Percentiles rank a stretch among this genome's conserved stretches.
Evolutionary conservation across 371 early-diverging fungal species (phyloP).

Genomic region (Lichtheimia corymbifera): DNA sequence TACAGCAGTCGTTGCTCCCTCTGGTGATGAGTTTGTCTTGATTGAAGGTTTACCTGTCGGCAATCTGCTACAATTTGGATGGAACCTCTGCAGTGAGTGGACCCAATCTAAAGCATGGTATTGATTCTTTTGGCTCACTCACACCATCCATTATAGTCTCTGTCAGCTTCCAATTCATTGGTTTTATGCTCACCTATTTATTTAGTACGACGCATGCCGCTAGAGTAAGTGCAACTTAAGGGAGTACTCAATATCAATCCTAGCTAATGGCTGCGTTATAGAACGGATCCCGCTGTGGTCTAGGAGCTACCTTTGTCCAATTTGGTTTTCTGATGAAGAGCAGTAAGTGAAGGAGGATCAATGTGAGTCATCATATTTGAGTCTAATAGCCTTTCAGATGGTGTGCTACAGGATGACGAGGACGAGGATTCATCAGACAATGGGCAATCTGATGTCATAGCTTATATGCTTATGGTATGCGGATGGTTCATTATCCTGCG

Average conservation of each 20-base stretch:
- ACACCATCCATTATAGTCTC: conserved; percentile 43
- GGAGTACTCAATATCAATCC: background rate
- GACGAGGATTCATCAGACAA: conserved; percentile 10
- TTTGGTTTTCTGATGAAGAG: conserved; percentile 54
- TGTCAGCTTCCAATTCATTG: conserved; percentile 68
- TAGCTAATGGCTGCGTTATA: background rate
- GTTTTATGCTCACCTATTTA: conserved; percentile 70
- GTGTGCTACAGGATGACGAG: conserved; percentile 13
- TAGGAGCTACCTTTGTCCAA: conserved; percentile 57
- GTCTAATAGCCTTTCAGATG: conserved; percentile 15
- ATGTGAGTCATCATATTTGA: background rate
- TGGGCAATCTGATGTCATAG: conserved; percentile 21
- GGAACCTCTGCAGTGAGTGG: conserved; percentile 55
- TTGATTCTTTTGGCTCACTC: background rate
- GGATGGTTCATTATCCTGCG: conserved; percentile 59
- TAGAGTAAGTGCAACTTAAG: conserved; percentile 37
- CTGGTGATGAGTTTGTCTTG: conserved; percentile 53
- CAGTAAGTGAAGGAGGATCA: conserved; percentile 10
- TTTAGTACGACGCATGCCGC: conserved; percentile 49
- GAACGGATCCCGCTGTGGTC: conserved; percentile 57
- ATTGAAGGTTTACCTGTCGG: conserved; percentile 70
- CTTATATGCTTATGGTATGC: conserved; percentile 54
- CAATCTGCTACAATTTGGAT: conserved; percentile 53
- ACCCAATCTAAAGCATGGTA: background rate
- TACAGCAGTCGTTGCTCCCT: conserved; percentile 56